phyloP scores from a whole-genome alignment of 1,284 basidiomycete genomes.

The Volvariella surrecta region DNA sequence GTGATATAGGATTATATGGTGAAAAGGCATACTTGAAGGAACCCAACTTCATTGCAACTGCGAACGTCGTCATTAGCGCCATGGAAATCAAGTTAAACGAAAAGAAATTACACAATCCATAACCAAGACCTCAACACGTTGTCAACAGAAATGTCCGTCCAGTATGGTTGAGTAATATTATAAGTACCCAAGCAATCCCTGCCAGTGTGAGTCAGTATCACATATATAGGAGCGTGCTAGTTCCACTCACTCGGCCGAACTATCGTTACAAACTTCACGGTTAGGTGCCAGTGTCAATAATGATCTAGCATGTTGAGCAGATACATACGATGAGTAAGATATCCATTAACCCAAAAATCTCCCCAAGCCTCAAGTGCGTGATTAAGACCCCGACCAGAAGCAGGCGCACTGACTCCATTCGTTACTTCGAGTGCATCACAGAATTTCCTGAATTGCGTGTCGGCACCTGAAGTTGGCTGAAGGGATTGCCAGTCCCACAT shows the following conservation, averaged over 20 bases:
- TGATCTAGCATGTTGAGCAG: constrained; percentile 7
- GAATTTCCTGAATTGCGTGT: constrained; percentile 51
- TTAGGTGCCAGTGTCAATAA: no score
- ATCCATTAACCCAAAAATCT: constrained; percentile 40
- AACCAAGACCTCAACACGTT: constrained; percentile 47
- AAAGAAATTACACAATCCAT: constrained; percentile 54
- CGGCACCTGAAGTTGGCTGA: constrained; percentile 37
- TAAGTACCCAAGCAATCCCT: constrained; percentile 55
- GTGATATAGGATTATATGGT: not conserved
- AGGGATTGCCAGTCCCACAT: constrained; percentile 59
- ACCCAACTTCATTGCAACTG: constrained; percentile 66
- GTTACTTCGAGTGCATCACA: constrained; percentile 70
- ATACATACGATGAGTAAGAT: constrained; percentile 31
- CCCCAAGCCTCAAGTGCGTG: constrained; percentile 58
- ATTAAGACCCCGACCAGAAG: constrained; percentile 53
- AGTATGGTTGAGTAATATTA: constrained; percentile 35
- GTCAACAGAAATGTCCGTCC: constrained; percentile 43
- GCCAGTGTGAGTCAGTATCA: not conserved
- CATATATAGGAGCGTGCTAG: not conserved
- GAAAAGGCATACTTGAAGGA: constrained; percentile 33
- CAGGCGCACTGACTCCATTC: constrained; percentile 44
- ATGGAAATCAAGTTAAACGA: no score
- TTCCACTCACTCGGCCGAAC: constrained; percentile 28
- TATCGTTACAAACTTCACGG: constrained; percentile 2
- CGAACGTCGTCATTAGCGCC: not conserved